Percentiles rank a stretch among this genome's conserved stretches.
Evolutionary conservation across 1,139 yeast genomes (phyloP).

Genomic region (Suhomyces guaymorum): DNA sequence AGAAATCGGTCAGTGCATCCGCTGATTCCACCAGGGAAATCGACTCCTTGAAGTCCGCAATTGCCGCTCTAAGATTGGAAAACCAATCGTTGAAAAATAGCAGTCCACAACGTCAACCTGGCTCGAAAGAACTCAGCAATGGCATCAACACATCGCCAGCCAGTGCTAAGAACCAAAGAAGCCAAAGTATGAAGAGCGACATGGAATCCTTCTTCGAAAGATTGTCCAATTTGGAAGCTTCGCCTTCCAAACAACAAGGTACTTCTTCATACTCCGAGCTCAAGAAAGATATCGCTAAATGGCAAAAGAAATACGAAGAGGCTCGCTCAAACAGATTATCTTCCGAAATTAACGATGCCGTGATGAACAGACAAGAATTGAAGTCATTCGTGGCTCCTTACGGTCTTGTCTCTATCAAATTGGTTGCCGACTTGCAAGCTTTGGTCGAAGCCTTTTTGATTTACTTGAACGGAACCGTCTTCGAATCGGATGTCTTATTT

Average conservation of each 20-base stretch:
- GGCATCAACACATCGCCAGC: slow-evolving; percentile 4
- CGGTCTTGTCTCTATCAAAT: slow-evolving; percentile 48
- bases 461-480: slow-evolving; percentile 34
- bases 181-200: slow-evolving; percentile 18
- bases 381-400: slow-evolving; percentile 33
- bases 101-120: slow-evolving; percentile 2
- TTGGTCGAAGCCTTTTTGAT: slow-evolving; percentile 47
- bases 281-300: slow-evolving; percentile 34
- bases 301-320: slow-evolving; percentile 52
- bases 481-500: slow-evolving; percentile 49
- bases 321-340: slow-evolving; percentile 34
- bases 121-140: slow-evolving; percentile 10
- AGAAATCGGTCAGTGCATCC: slow-evolving; percentile 3
- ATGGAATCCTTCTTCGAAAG: slow-evolving; percentile 33
- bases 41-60: slow-evolving; percentile 26
- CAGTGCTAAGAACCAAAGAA: slow-evolving; percentile 6
- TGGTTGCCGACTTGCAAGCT: slow-evolving; percentile 49
- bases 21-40: slow-evolving; percentile 12
- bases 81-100: slow-evolving; percentile 40
- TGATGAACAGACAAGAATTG: slow-evolving; percentile 28
- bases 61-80: slow-evolving; percentile 42
- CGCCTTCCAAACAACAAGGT: slow-evolving; percentile 16
- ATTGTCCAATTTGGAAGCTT: slow-evolving; percentile 24
- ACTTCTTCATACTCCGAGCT: slow-evolving; percentile 25
- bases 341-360: slow-evolving; percentile 24